Conservation (phyloP, 345 rosid species). For the Ricinus communis region DNA sequence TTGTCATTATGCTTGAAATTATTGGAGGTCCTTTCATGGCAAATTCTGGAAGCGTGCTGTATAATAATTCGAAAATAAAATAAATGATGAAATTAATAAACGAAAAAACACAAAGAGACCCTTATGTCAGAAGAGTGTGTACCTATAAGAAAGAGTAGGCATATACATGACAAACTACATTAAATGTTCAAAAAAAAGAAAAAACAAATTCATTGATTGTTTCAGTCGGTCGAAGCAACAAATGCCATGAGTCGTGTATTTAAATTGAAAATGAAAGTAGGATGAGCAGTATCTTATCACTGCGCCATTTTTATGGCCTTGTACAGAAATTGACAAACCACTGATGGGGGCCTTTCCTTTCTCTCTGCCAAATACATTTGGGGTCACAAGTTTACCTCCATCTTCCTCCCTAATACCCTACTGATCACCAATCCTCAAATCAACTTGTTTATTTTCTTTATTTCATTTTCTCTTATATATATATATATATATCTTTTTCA, state of each 20-base stretch:
- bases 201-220: too few species aligned
- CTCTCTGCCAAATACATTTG: not conserved
- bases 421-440: not conserved
- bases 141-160: not conserved
- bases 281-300: not conserved
- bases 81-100: not conserved
- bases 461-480: not conserved
- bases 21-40: too few species aligned
- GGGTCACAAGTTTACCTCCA: constrained; percentile 9
- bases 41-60: too few species aligned
- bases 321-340: not conserved
- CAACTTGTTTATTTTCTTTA: not conserved
- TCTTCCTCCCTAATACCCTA: not conserved
- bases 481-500: too few species aligned
- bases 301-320: not conserved
- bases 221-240: not conserved
- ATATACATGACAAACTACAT: not conserved
- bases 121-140: not conserved
- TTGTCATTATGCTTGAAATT: too few species aligned
- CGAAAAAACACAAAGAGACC: not conserved
- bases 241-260: not conserved
- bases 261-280: not conserved
- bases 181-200: constrained; percentile 1
- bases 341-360: constrained; percentile 14
- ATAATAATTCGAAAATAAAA: too few species aligned